These are phyloP conservation scores for Adansonia gregorii DNA, from an alignment of 441 rosid species.

Conservation along the genomic window DNA sequence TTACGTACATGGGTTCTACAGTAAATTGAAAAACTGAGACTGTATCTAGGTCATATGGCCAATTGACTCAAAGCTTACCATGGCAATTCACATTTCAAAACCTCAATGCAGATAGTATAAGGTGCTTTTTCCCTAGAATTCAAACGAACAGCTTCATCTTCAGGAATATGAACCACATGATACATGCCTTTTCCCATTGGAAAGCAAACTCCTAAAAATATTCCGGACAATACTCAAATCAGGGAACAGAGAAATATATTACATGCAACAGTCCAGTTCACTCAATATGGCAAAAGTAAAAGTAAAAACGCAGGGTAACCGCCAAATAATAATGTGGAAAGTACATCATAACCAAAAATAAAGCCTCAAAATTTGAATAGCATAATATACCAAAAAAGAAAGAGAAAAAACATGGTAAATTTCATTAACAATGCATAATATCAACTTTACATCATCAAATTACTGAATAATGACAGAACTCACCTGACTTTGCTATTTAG, in stretches of 20 bases:
- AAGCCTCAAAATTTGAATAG: constrained; percentile 21
- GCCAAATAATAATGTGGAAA: background rate
- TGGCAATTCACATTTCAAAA: constrained; percentile 81
- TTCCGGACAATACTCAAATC: constrained; percentile 30
- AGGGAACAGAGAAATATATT: constrained; percentile 27
- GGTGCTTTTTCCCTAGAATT: constrained; percentile 99
- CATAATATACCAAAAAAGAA: constrained; percentile 15
- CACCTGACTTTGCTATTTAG: background rate
- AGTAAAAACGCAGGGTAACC: background rate
- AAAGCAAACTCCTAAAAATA: constrained; percentile 84
- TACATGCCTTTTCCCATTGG: constrained; percentile 97
- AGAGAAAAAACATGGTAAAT: background rate
- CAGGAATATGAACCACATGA: constrained; percentile 96
- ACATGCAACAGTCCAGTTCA: constrained; percentile 3
- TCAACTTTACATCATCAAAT: constrained; percentile 7
- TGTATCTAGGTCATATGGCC: constrained; percentile 6
- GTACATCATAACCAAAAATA: background rate
- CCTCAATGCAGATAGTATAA: constrained; percentile 84
- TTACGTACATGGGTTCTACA: background rate
- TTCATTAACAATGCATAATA: constrained; percentile 4
- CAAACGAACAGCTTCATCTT: constrained; percentile 95
- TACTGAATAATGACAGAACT: background rate
- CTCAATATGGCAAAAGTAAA: constrained; percentile 9
- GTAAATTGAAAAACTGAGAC: background rate
- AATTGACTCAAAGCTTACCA: constrained; percentile 47